Evolutionary conservation across 2,329 filamentous ascomycete genomes (phyloP).

Genomic region (Pseudofabraea citricarpa): DNA sequence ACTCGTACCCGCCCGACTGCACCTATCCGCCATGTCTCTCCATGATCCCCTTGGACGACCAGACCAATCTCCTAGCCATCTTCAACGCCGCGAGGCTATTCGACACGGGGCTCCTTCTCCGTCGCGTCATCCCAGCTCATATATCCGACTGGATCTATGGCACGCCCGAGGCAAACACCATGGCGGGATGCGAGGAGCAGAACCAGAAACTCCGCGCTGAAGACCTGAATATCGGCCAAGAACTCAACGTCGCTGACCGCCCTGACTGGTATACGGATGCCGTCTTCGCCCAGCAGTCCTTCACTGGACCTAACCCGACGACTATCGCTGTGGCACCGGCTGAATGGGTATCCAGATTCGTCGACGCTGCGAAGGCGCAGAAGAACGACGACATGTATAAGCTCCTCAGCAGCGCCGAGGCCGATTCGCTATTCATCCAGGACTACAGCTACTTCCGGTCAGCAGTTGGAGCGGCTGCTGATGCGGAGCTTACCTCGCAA

Average conservation of each 20-base stretch:
- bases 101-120: slow-evolving; percentile 16
- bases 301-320: slow-evolving; percentile 30
- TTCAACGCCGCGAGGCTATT: slow-evolving; percentile 22
- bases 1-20: slow-evolving; percentile 24
- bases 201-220: slow-evolving; percentile 11
- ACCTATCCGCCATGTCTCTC: slow-evolving; percentile 27
- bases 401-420: slow-evolving; percentile 8
- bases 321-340: slow-evolving; percentile 15
- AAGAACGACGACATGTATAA: slow-evolving; percentile 7
- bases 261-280: slow-evolving; percentile 25
- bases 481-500: slow-evolving; percentile 6
- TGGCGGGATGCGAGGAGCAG: slow-evolving; percentile 6
- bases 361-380: slow-evolving; percentile 9
- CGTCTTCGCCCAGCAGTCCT: slow-evolving; percentile 37
- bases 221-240: slow-evolving; percentile 23
- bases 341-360: slow-evolving; percentile 17
- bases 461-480: slow-evolving; percentile 5
- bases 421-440: slow-evolving; percentile 18
- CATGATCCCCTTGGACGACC: slow-evolving; percentile 19
- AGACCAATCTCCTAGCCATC: slow-evolving; percentile 17
- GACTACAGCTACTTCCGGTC: slow-evolving; percentile 24
- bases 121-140: slow-evolving; percentile 16
- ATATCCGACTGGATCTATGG: slow-evolving; percentile 11
- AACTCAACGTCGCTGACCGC: slow-evolving; percentile 22
- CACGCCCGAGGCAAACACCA: slow-evolving; percentile 4